Conservation (phyloP, 129 eudicot genomes). For the Centella asiatica region DNA sequence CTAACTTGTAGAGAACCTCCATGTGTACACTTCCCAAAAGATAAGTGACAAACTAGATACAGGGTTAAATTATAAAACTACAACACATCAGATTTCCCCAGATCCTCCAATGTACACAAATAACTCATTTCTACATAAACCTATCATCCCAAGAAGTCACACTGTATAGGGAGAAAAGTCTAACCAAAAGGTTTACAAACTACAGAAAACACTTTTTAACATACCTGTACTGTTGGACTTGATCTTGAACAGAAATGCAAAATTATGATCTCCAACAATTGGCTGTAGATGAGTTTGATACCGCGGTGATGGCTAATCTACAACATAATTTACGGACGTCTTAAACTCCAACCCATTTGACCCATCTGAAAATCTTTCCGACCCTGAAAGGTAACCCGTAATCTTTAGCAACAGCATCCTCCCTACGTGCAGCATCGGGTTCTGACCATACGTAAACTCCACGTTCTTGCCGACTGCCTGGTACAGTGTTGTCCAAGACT, state of each 20-base stretch:
- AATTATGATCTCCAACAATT: background rate
- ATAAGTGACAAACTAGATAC: too few species aligned
- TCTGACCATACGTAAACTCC: constrained; percentile 95
- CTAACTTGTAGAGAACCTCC: too few species aligned
- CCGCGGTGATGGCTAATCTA: background rate
- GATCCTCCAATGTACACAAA: constrained; percentile 25
- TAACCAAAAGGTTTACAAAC: background rate
- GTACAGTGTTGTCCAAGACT: constrained; percentile 84
- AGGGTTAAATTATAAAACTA: constrained; percentile 8
- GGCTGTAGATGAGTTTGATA: background rate
- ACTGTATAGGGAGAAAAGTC: background rate
- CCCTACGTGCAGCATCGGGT: constrained; percentile 74
- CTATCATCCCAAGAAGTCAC: constrained; percentile 10
- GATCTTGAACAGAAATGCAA: background rate
- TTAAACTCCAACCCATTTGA: constrained; percentile 87
- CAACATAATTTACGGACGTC: background rate
- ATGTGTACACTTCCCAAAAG: too few species aligned
- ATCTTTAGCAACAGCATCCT: constrained; percentile 74
- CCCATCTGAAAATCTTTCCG: constrained; percentile 86
- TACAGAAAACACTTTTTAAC: constrained; percentile 6
- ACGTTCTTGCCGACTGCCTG: constrained; percentile 89
- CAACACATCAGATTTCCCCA: constrained; percentile 9
- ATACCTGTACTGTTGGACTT: background rate
- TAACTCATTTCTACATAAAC: constrained; percentile 21
- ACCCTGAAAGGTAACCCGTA: constrained; percentile 82